phyloP scores from a whole-genome alignment of 2,329 filamentous ascomycete genomes.

The Fusarium sp. region DNA sequence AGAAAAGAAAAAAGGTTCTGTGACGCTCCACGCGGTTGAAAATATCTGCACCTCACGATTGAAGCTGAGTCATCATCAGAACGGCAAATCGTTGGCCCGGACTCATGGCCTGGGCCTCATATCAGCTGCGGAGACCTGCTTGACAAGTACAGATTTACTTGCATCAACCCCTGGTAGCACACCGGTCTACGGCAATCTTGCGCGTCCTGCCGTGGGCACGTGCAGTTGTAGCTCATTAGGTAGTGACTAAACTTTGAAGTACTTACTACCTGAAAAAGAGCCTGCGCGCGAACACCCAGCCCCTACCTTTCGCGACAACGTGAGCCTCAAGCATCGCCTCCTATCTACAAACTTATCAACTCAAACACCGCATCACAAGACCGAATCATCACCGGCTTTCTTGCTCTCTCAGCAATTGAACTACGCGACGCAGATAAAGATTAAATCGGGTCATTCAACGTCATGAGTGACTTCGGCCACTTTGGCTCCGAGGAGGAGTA shows the following conservation, averaged over 20 bases:
- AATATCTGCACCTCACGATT: slow-evolving; percentile 29
- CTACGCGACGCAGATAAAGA: slow-evolving; percentile 18
- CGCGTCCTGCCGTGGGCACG: slow-evolving; percentile 6
- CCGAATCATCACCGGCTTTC: slow-evolving; percentile 2
- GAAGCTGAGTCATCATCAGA: slow-evolving; percentile 42
- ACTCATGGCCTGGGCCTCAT: slow-evolving; percentile 1
- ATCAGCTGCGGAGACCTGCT: slow-evolving; percentile 15
- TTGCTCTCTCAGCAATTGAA: slow-evolving; percentile 15
- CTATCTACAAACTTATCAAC: slow-evolving; percentile 36
- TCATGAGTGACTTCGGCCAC: slow-evolving; percentile 75
- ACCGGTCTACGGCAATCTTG: background rate
- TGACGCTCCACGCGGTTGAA: slow-evolving; percentile 23
- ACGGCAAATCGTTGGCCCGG: slow-evolving; percentile 42
- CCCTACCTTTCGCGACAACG: slow-evolving; percentile 43
- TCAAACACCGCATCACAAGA: slow-evolving; percentile 16
- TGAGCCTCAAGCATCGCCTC: slow-evolving; percentile 38
- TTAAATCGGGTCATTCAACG: slow-evolving; percentile 23
- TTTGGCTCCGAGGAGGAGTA: slow-evolving; percentile 84
- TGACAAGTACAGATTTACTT: slow-evolving; percentile 25
- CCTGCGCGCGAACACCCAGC: slow-evolving; percentile 40
- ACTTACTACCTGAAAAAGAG: slow-evolving; percentile 32
- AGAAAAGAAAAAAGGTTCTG: slow-evolving; percentile 41
- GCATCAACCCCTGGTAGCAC: background rate
- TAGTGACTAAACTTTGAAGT: slow-evolving; percentile 33
- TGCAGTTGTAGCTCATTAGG: slow-evolving; percentile 15